Evolutionary conservation across 257 asterid genomes (phyloP).

Genomic region (Paulownia fortunei): DNA sequence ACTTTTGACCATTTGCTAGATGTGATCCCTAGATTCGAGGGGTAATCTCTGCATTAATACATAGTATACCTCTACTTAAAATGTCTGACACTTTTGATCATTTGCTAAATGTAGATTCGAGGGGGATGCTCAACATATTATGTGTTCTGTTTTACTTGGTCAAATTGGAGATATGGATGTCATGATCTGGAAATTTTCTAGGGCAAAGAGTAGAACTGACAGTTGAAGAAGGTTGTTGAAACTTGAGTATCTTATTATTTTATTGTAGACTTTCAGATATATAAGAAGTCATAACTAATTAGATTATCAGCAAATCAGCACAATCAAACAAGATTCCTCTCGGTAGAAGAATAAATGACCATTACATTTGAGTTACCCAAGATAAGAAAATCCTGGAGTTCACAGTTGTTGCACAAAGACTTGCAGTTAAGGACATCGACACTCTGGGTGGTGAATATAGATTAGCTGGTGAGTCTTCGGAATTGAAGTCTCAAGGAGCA

Average conservation of each 20-base stretch:
- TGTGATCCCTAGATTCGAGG: conserved; percentile 4
- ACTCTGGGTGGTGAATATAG: neutral
- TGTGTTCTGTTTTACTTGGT: neutral
- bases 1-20: neutral
- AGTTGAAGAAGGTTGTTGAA: neutral
- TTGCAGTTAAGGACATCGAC: neutral
- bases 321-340: neutral
- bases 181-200: neutral
- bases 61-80: conserved; percentile 19
- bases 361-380: neutral
- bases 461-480: neutral
- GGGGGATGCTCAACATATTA: neutral
- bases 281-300: neutral
- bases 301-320: conserved; percentile 12
- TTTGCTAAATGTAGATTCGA: conserved; percentile 3
- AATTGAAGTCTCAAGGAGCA: neutral
- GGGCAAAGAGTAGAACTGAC: neutral
- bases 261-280: neutral
- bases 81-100: neutral
- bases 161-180: neutral
- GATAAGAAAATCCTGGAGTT: neutral
- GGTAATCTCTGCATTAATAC: neutral
- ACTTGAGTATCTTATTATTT: neutral
- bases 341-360: neutral
- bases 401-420: conserved; percentile 12